phyloP scores from a whole-genome alignment of 2,329 filamentous ascomycete species.

The Hymenoscyphus repandus region DNA sequence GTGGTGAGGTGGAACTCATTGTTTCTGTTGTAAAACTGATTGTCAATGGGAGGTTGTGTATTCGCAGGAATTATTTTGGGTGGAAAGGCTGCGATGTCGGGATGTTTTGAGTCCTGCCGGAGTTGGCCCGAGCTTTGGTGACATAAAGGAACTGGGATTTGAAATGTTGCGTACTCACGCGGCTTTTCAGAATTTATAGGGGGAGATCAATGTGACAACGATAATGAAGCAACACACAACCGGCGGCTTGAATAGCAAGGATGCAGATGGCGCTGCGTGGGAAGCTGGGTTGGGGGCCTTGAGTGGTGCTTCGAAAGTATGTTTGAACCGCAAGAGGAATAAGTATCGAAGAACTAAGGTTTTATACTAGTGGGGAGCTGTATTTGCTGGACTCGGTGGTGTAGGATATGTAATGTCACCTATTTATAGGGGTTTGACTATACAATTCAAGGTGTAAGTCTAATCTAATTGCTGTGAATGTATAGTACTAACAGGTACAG shows the following conservation, averaged over 20 bases:
- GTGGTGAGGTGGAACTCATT: slow-evolving; percentile 17
- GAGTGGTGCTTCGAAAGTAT: slow-evolving; percentile 59
- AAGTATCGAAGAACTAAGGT: not conserved
- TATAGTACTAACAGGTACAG: slow-evolving; percentile 37
- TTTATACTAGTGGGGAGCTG: slow-evolving; percentile 52
- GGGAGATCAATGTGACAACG: not conserved
- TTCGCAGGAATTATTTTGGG: slow-evolving; percentile 4
- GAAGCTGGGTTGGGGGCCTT: slow-evolving; percentile 64
- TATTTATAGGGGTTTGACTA: slow-evolving; percentile 64
- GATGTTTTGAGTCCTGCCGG: not conserved
- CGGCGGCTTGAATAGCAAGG: slow-evolving; percentile 56
- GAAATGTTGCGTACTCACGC: not conserved
- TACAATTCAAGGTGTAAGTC: slow-evolving; percentile 73
- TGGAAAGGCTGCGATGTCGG: slow-evolving; percentile 6
- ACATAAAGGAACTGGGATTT: not conserved
- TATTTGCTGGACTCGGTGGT: slow-evolving; percentile 58
- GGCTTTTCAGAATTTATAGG: not conserved
- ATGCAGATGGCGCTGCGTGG: slow-evolving; percentile 66
- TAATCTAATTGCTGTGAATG: slow-evolving; percentile 24
- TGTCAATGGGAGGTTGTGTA: not conserved
- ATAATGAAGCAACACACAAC: slow-evolving; percentile 40
- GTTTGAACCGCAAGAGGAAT: not conserved
- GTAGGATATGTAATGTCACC: slow-evolving; percentile 62
- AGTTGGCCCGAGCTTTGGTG: not conserved
- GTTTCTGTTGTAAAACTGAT: not conserved